phyloP scores from a whole-genome alignment of 345 rosid genomes.

The Brassica nigra region DNA sequence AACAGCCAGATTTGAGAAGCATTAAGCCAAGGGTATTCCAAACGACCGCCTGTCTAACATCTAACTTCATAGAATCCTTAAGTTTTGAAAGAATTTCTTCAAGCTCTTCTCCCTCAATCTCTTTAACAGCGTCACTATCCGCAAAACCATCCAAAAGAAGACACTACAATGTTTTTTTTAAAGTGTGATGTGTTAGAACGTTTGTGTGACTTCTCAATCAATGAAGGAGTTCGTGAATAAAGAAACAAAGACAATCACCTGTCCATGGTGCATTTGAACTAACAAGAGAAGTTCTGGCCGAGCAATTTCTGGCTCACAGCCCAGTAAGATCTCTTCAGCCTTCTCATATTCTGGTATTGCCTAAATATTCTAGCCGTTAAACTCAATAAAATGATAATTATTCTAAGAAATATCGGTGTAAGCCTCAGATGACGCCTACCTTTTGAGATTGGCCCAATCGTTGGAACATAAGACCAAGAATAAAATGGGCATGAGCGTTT shows the following conservation, averaged over 20 bases:
- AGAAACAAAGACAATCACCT: slow-evolving; percentile 55
- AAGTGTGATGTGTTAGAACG: slow-evolving; percentile 5
- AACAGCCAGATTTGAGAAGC: slow-evolving; percentile 83
- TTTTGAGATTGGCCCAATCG: slow-evolving; percentile 87
- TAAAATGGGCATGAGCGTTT: slow-evolving; percentile 96
- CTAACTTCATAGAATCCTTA: slow-evolving; percentile 71
- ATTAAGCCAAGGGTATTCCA: slow-evolving; percentile 90
- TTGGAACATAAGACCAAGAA: slow-evolving; percentile 94
- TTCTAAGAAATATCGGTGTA: not conserved
- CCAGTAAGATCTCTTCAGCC: slow-evolving; percentile 81
- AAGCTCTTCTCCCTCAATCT: slow-evolving; percentile 78
- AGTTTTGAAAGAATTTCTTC: slow-evolving; percentile 70
- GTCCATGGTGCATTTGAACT: slow-evolving; percentile 95
- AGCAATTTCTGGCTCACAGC: slow-evolving; percentile 80
- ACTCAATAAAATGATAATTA: slow-evolving; percentile 8
- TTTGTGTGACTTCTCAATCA: not conserved
- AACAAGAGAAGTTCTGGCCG: slow-evolving; percentile 89
- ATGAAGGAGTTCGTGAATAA: not conserved
- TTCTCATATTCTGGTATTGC: slow-evolving; percentile 87
- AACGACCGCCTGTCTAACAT: slow-evolving; percentile 74
- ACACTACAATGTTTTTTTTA: slow-evolving; percentile 55
- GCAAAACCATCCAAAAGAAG: slow-evolving; percentile 68
- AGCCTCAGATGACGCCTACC: slow-evolving; percentile 51
- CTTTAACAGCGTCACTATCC: slow-evolving; percentile 66
- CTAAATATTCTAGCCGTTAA: slow-evolving; percentile 44